Evolutionary conservation across 2,329 filamentous ascomycete species (phyloP), one percentile per base, ranked within the genome.

Genomic region (Epichloe sp.): DNA sequence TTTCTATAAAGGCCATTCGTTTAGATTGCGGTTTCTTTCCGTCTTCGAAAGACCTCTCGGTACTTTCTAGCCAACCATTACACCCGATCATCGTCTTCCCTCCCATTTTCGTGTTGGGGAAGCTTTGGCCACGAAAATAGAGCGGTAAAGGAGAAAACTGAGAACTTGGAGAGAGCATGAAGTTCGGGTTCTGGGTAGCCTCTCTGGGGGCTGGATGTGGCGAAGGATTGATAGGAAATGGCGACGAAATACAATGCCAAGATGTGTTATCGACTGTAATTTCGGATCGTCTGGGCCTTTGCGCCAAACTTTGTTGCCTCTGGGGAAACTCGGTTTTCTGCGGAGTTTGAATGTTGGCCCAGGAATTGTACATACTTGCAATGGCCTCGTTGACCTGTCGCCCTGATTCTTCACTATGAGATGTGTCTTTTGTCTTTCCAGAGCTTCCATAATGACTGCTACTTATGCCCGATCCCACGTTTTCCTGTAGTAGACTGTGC

Each of bases 11-110:
- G 0, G 69, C 62, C 0, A 57, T 52, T 54, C 68, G 73, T 57
- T 71, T 75, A 41, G 63, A 60, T 0, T 59, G 57, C 2, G 58
- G 50, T 54, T 62, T 65, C 55, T 56, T 62, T 2, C 52, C 55
- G 37, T 59, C 57, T 1, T 62, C 57, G 3, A 51, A 52, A 6
- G 41, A 37, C 12, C 52, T 52, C 5, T 62, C 63, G 1, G 67
- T 73, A 15, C 69, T 68, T 58, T 79, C 76, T 2, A 80, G 68
- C 77, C 77, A 81, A 21, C 78, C 78, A 46, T 76, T 71, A 3
- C 74, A 64, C 3, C 78, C 77, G 52, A 80, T 73, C 60, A 81
- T 61, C 3, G 65, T 71, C 66, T 80, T 80, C 38, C 67, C 67
- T 0, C 70, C 69, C 47, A 63, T 71, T 54, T 68, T 73, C 41